Evolutionary conservation across 257 asterid genomes (phyloP).

Genomic region (Nicotiana benthamiana): DNA sequence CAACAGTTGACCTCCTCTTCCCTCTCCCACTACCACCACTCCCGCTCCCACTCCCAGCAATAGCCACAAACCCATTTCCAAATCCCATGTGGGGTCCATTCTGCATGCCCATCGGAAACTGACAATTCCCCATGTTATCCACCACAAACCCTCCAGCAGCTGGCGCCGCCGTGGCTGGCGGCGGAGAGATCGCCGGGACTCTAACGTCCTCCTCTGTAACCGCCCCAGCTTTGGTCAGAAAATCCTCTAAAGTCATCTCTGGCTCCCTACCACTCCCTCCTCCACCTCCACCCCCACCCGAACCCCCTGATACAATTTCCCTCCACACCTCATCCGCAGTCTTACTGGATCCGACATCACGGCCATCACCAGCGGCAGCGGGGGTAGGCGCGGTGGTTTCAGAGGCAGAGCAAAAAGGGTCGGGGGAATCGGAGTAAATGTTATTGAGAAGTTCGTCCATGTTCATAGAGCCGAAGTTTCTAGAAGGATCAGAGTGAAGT

Average conservation of each 20-base stretch:
- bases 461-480: constrained; percentile 60
- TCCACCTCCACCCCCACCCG: constrained; percentile 1
- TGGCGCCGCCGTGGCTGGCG: constrained; percentile 9
- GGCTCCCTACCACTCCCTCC: constrained; percentile 23
- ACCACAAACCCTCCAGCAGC: constrained; percentile 18
- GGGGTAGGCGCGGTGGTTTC: constrained; percentile 31
- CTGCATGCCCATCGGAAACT: constrained; percentile 55
- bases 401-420: constrained; percentile 11
- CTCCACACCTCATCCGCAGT: constrained; percentile 59
- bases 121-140: constrained; percentile 32
- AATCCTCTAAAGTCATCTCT: constrained; percentile 84
- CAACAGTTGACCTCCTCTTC: constrained; percentile 68
- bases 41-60: constrained; percentile 13
- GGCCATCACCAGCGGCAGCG: not conserved
- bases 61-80: constrained; percentile 48
- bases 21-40: constrained; percentile 51
- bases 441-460: constrained; percentile 76
- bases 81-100: constrained; percentile 36
- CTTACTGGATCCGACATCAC: constrained; percentile 22
- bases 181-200: constrained; percentile 27
- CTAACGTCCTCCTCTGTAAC: constrained; percentile 74
- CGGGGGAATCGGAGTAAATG: constrained; percentile 27
- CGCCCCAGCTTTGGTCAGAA: constrained; percentile 77
- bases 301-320: constrained; percentile 43
- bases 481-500: constrained; percentile 41